Conservation (phyloP, 164 flowering plant species). For the Magnolia sinica region DNA sequence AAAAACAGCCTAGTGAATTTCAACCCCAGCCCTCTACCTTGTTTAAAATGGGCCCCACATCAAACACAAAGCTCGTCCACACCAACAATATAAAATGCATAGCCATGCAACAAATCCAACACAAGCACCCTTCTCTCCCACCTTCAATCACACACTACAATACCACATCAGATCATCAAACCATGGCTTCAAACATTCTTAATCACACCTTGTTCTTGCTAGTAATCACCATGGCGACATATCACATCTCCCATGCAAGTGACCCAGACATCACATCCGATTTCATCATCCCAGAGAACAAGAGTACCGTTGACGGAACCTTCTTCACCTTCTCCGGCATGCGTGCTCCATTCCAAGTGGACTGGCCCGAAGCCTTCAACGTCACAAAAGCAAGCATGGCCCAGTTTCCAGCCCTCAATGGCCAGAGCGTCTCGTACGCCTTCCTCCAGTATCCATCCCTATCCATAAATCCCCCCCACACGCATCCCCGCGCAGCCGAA, state of each 20-base stretch:
- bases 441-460: conserved; percentile 25
- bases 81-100: neutral
- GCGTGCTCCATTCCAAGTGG: conserved; percentile 2
- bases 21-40: neutral
- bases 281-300: conserved; percentile 16
- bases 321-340: conserved; percentile 33
- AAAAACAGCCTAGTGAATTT: neutral
- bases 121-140: neutral
- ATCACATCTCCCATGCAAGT: conserved; percentile 11
- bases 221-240: conserved; percentile 7
- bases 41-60: neutral
- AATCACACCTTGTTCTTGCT: conserved; percentile 5
- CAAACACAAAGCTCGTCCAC: neutral
- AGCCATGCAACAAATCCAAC: neutral
- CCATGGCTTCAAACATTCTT: conserved; percentile 5
- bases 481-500: conserved; percentile 39
- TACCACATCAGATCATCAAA: too few species aligned
- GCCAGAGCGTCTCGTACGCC: conserved; percentile 32
- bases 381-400: conserved; percentile 27
- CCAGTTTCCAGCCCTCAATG: conserved; percentile 30
- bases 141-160: neutral
- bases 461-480: conserved; percentile 27
- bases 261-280: conserved; percentile 26
- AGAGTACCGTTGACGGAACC: conserved; percentile 9
- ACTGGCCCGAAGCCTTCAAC: conserved; percentile 17